A percentile compares a stretch with the other conserved stretches of the same genome.
phyloP scores from a whole-genome alignment of 805 yeast genomes.

The Ogataea methylovora region DNA sequence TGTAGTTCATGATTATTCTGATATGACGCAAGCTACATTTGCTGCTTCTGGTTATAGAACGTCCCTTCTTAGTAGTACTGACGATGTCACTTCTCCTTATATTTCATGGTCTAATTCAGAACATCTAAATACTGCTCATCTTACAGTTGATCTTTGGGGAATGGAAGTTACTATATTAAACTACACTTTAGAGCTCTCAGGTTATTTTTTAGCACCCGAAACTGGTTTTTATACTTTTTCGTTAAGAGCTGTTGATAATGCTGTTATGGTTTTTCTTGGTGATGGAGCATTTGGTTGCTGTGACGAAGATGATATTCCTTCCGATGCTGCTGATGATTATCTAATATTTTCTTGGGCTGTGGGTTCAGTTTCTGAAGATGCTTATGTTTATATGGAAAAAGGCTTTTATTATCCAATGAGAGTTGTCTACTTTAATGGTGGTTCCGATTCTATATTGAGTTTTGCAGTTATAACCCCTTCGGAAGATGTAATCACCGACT shows the following conservation, averaged over 20 bases:
- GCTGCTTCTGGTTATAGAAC: too few species aligned
- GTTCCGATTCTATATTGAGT: neutral
- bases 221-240: conserved; percentile 22
- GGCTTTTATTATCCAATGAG: conserved; percentile 3
- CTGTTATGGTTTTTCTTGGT: conserved; percentile 24
- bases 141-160: too few species aligned
- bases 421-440: conserved; percentile 1
- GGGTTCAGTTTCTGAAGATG: conserved; percentile 2
- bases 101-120: too few species aligned
- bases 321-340: conserved; percentile 2
- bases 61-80: too few species aligned
- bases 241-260: conserved; percentile 22
- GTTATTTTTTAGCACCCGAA: conserved; percentile 17
- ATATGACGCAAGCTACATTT: too few species aligned
- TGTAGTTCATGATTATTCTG: too few species aligned
- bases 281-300: conserved; percentile 29
- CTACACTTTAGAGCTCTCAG: conserved; percentile 9
- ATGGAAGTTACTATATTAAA: conserved; percentile 4
- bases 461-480: neutral
- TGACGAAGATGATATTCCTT: conserved; percentile 6
- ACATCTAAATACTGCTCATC: too few species aligned
- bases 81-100: too few species aligned
- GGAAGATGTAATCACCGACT: neutral
- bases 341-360: conserved; percentile 4
- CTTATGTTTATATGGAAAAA: conserved; percentile 1